Evolutionary conservation across 257 asterid species (phyloP).

Genomic region (Penstemon newberryi): DNA sequence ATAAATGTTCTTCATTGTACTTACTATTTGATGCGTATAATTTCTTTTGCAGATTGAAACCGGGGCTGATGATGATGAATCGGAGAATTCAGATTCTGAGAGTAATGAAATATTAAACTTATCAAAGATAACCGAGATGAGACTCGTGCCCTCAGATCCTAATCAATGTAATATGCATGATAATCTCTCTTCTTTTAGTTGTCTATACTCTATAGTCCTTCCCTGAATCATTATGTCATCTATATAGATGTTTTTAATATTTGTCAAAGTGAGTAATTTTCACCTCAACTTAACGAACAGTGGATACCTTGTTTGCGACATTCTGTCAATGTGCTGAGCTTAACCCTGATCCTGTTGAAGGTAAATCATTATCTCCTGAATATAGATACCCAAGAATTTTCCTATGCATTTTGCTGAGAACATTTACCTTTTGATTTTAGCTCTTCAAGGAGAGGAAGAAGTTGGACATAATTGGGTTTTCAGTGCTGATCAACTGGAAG

Average conservation of each 20-base stretch:
- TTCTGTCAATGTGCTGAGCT: conserved; percentile 98
- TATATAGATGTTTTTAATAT: not conserved
- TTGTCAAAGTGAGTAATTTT: not conserved
- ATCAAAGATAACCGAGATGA: conserved; percentile 79
- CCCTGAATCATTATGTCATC: not conserved
- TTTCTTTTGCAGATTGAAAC: conserved; percentile 63
- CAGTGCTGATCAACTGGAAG: conserved; percentile 75
- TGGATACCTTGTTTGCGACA: conserved; percentile 68
- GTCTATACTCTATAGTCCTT: not conserved
- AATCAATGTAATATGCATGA: conserved; percentile 46
- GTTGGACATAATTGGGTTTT: conserved; percentile 78
- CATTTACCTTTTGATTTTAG: conserved; percentile 8
- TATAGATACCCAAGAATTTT: not conserved
- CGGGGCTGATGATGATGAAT: conserved; percentile 66
- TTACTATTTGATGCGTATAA: conserved; percentile 18
- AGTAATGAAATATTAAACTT: conserved; percentile 47
- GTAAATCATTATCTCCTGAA: conserved; percentile 33
- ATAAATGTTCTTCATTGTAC: not conserved
- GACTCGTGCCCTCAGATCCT: conserved; percentile 89
- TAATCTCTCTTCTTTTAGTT: too few relatives aligned
- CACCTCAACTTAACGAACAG: conserved; percentile 41
- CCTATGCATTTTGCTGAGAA: not conserved
- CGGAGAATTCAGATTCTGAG: conserved; percentile 73
- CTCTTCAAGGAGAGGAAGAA: conserved; percentile 50
- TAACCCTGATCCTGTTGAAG: conserved; percentile 81